Base-by-base conservation (phyloP, 768 basidiomycete genomes). In the Tephrocybe rancida region DNA sequence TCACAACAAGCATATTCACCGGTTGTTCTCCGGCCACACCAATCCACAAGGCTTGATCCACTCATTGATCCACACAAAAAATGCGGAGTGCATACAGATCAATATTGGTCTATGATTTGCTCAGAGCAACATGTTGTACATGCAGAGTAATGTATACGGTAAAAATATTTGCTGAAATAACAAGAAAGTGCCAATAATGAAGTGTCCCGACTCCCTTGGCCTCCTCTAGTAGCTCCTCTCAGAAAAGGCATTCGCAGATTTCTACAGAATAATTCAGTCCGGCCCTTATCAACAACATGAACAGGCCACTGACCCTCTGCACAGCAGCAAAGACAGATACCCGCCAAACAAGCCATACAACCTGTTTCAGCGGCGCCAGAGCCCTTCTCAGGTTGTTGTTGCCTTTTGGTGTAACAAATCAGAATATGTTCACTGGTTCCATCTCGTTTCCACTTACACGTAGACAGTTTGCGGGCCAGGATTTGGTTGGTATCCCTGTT, bases 231-330 rank as follows among this genome's bases (percentile, higher is more conserved):
- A 50, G 18, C 22, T 39, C 38, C 34, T 44, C 32, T 65, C 56
- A 84, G 75, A 88, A 84, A 48, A 90, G 70, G 68, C 88, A 90
- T 43, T 87, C 89, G 70, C 87, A 89, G 18, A 90, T 64, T 74
- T 90, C 89, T 89, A 67, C 45, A 19, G 19, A 52, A 39, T 39
- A 30, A 38, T 32, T 54, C 29, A 56, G 59, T 32, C 22, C 37
- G 14, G n/a, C 25, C 43, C 32, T 9, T 54, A 38, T 14, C n/a
- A 48, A 19, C 16, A 6, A 24, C 21, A 49, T 2, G 47, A 56
- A 32, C 29, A 58, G 34, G 14, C 4, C 2, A 55, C 58, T 51
- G 32, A 86, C 85, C 85, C 72, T 90, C 87, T n/a, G 83, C 83
- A 63, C 84, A 86, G 70, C 87, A 90, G 67, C 87, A 90, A 61